Percentiles rank a stretch among this genome's conserved stretches.
Evolutionary conservation across 2,329 filamentous ascomycete species (phyloP).

Genomic region (Clathrospora elynae): DNA sequence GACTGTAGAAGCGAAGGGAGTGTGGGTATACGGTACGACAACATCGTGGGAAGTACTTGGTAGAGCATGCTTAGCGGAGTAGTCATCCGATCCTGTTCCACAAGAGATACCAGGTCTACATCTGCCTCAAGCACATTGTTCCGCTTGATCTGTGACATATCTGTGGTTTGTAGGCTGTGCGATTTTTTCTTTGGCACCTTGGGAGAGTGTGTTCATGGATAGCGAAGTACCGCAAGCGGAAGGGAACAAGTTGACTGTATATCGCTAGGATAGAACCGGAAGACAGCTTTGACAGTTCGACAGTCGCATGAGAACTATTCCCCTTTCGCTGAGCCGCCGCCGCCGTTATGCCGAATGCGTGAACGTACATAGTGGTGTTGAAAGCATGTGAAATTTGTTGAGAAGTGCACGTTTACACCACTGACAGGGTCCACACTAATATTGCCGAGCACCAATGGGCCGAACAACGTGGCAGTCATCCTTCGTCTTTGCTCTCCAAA

Average conservation of each 20-base stretch:
- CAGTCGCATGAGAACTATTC: constrained; percentile 18
- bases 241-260: no score
- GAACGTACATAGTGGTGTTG: constrained; percentile 7
- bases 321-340: constrained; percentile 19
- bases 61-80: constrained; percentile 55
- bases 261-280: constrained; percentile 6
- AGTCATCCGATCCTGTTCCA: constrained; percentile 19
- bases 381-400: constrained; percentile 35
- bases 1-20: constrained; percentile 56
- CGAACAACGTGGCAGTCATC: constrained; percentile 22
- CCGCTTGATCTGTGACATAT: constrained; percentile 14
- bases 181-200: no score
- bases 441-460: constrained; percentile 22
- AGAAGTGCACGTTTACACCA: constrained; percentile 9
- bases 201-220: no score
- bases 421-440: constrained; percentile 3
- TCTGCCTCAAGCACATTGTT: constrained; percentile 4
- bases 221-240: neutral
- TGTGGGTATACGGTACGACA: constrained; percentile 59
- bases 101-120: constrained; percentile 11
- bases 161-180: constrained; percentile 16
- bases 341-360: constrained; percentile 16
- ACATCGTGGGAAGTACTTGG: constrained; percentile 59
- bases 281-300: constrained; percentile 2
- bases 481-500: no score